Conservation (phyloP, 2,329 filamentous ascomycete species). For the Lachnellula subtilissima region DNA sequence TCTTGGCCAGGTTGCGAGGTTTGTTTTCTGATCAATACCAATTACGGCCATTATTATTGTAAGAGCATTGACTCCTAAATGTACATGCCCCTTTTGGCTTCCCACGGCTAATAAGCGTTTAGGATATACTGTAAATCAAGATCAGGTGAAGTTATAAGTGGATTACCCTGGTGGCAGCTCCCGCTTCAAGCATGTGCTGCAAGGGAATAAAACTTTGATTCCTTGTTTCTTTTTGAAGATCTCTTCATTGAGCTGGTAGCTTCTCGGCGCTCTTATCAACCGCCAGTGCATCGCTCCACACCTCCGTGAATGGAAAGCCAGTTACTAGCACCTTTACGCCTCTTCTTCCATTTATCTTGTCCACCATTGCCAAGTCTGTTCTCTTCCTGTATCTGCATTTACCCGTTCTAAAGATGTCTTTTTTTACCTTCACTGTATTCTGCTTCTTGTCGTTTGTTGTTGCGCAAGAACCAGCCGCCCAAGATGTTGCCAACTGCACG, state of each 20-base stretch:
- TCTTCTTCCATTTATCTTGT: background rate
- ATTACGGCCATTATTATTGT: background rate
- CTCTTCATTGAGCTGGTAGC: background rate
- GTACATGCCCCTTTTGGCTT: background rate
- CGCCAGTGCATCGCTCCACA: background rate
- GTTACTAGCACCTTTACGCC: background rate
- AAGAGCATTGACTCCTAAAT: background rate
- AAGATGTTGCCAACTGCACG: conserved; percentile 31
- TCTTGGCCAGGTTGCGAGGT: background rate
- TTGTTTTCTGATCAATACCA: background rate
- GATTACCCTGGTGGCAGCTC: background rate
- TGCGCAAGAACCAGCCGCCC: background rate
- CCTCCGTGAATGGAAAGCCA: background rate
- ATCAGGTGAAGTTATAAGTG: background rate
- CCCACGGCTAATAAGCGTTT: background rate
- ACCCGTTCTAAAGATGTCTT: background rate
- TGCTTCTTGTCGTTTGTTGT: background rate
- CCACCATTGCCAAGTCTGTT: background rate
- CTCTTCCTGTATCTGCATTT: background rate
- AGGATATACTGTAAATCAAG: background rate
- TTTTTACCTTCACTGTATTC: background rate
- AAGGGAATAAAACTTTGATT: background rate
- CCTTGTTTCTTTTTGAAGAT: background rate
- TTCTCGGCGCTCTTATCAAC: background rate
- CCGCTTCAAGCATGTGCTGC: background rate